phyloP scores from a whole-genome alignment of 179 eudicot genomes.

The Kewa caespitosa region DNA sequence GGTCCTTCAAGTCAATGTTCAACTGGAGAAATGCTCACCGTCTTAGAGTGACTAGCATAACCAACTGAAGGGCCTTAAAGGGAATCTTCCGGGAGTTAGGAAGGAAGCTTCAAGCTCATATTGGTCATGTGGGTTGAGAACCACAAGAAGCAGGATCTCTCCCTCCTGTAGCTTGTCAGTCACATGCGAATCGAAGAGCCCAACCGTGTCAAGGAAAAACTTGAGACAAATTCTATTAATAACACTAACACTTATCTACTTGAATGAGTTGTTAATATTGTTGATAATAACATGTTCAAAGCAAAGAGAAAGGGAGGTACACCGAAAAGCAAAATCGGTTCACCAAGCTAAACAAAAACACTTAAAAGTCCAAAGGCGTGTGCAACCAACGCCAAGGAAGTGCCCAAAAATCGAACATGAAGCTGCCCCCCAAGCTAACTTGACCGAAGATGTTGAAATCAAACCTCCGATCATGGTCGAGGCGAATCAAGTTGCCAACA shows the following conservation, averaged over 20 bases:
- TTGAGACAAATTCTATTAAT: too few species aligned
- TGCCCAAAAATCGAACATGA: neutral
- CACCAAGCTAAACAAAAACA: neutral
- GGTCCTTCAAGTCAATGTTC: neutral
- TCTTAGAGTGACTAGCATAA: neutral
- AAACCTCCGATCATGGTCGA: neutral
- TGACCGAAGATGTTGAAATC: neutral
- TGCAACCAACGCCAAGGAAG: neutral
- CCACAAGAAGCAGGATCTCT: neutral
- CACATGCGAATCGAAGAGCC: neutral
- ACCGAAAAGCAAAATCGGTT: neutral
- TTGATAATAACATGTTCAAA: neutral
- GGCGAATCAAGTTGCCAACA: neutral
- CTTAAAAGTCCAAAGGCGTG: neutral
- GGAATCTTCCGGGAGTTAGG: too few species aligned
- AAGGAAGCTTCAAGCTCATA: too few species aligned
- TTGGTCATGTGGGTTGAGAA: too few species aligned
- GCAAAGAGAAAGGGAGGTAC: neutral
- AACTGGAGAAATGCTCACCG: neutral
- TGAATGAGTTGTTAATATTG: too few species aligned
- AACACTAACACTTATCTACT: neutral
- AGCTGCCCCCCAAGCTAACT: neutral
- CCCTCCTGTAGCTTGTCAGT: neutral
- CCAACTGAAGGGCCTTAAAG: slow-evolving; percentile 3
- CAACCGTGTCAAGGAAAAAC: neutral